A percentile compares a stretch with the other conserved stretches of the same genome.
Evolutionary conservation across 176 grass and related monocot species (phyloP).

Genomic region (Tillandsia fasciculata): DNA sequence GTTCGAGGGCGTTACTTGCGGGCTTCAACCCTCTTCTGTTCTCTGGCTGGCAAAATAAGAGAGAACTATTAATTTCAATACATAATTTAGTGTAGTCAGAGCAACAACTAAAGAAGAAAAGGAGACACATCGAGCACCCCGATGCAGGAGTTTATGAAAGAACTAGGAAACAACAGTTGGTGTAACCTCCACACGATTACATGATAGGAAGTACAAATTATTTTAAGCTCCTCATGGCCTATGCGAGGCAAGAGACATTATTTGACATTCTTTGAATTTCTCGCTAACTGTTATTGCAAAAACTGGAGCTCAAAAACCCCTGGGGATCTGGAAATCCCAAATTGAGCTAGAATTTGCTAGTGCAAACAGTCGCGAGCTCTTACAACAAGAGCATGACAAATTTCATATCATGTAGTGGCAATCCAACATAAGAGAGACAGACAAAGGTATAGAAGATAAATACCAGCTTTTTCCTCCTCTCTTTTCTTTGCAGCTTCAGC

Average conservation of each 20-base stretch:
- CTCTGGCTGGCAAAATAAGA: constrained; percentile 45
- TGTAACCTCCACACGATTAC: too few species aligned
- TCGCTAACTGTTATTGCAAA: too few species aligned
- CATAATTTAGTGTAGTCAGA: not conserved
- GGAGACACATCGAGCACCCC: not conserved
- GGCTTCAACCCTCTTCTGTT: constrained; percentile 53
- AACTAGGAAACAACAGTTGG: not conserved
- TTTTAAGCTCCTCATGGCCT: not conserved
- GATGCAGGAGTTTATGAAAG: not conserved
- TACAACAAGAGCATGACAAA: not conserved
- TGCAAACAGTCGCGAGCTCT: not conserved
- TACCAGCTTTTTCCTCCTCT: constrained; percentile 84
- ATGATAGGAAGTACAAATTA: too few species aligned
- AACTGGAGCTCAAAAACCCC: too few species aligned
- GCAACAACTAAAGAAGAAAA: not conserved
- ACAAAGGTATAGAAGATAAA: constrained; percentile 5
- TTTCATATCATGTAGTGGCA: not conserved
- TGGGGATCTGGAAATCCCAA: too few species aligned
- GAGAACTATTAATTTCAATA: constrained; percentile 10
- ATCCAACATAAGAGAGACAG: not conserved
- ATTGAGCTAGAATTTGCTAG: too few species aligned
- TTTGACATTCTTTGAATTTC: too few species aligned
- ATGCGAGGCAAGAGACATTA: not conserved
- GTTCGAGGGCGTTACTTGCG: constrained; percentile 22
- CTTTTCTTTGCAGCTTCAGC: constrained; percentile 81